Conservation (phyloP, 441 rosid species). For the Flueggea neowawraea region DNA sequence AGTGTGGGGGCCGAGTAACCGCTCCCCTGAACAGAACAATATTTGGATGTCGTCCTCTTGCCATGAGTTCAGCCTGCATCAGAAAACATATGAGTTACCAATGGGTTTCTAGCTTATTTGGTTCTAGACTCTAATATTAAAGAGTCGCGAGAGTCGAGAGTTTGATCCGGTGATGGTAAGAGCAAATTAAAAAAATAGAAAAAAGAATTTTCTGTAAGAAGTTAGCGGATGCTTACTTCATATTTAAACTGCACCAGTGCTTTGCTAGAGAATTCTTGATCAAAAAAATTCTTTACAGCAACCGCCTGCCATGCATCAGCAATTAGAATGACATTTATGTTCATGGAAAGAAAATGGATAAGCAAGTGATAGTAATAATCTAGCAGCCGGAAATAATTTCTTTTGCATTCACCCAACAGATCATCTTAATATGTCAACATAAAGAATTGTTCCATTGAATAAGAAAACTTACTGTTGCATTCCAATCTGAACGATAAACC, state of each 20-base stretch:
- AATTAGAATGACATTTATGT: slow-evolving; percentile 13
- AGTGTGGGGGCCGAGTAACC: slow-evolving; percentile 85
- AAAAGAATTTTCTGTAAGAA: slow-evolving; percentile 1
- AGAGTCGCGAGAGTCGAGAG: too few relatives aligned
- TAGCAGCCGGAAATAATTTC: too few relatives aligned
- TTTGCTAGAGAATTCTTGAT: slow-evolving; percentile 94
- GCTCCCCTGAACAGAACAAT: slow-evolving; percentile 99
- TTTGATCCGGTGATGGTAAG: too few relatives aligned
- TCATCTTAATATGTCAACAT: neutral
- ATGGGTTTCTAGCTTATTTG: too few relatives aligned
- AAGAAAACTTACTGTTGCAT: slow-evolving; percentile 84
- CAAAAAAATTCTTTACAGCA: slow-evolving; percentile 96
- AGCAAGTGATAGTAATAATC: too few relatives aligned
- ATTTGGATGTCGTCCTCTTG: slow-evolving; percentile 94
- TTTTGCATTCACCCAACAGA: neutral
- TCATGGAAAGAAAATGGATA: too few relatives aligned
- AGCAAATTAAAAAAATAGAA: too few relatives aligned
- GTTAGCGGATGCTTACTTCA: slow-evolving; percentile 52
- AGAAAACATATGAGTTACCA: too few relatives aligned
- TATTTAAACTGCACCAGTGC: slow-evolving; percentile 85
- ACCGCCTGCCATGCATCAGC: slow-evolving; percentile 67
- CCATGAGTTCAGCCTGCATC: slow-evolving; percentile 88
- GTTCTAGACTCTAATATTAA: too few relatives aligned
- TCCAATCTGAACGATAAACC: slow-evolving; percentile 93
- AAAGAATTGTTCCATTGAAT: neutral